A percentile compares a stretch with the other conserved stretches of the same genome.
phyloP scores from a whole-genome alignment of 2,329 filamentous ascomycete genomes.

The Hansfordia pulvinata region DNA sequence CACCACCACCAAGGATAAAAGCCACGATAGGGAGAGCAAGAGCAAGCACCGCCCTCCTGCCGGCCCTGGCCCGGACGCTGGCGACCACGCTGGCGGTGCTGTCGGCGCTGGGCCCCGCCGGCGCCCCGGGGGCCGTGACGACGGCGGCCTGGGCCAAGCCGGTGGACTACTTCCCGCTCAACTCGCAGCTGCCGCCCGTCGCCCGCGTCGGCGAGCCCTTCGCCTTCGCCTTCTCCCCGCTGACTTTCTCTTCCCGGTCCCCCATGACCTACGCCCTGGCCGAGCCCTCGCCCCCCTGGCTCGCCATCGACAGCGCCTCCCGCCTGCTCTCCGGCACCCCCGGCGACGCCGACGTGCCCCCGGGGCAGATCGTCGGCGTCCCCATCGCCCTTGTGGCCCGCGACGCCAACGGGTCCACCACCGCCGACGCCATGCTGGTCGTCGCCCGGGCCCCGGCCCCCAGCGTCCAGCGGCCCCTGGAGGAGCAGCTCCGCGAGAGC shows the following conservation, averaged over 20 bases:
- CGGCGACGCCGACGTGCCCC: conserved; percentile 28
- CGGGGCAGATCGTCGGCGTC: conserved; percentile 40
- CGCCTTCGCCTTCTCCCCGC: conserved; percentile 55
- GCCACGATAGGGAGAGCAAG: no score
- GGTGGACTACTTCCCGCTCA: conserved; percentile 55
- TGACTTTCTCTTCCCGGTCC: conserved; percentile 55
- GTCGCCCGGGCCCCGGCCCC: conserved; percentile 47
- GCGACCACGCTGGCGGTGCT: conserved; percentile 16
- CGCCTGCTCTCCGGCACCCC: conserved; percentile 63
- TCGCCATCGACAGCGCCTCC: conserved; percentile 52
- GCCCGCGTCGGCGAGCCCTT: conserved; percentile 56
- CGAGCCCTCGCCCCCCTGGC: conserved; percentile 52
- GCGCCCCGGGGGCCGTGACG: no score
- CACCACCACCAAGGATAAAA: no score
- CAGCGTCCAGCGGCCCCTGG: conserved; percentile 37
- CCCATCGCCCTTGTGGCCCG: conserved; percentile 56
- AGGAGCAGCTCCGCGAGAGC: conserved; percentile 39
- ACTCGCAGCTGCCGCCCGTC: conserved; percentile 71
- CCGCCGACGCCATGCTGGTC: conserved; percentile 56
- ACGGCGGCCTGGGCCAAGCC: no score
- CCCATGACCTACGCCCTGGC: conserved; percentile 53
- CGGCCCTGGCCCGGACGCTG: no score
- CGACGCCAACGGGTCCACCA: conserved; percentile 48
- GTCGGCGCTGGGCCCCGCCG: conserved; percentile 15
- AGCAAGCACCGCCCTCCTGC: no score